Evolutionary conservation across 495 filamentous ascomycete species (phyloP).

Genomic region (Lophium mytilinum): DNA sequence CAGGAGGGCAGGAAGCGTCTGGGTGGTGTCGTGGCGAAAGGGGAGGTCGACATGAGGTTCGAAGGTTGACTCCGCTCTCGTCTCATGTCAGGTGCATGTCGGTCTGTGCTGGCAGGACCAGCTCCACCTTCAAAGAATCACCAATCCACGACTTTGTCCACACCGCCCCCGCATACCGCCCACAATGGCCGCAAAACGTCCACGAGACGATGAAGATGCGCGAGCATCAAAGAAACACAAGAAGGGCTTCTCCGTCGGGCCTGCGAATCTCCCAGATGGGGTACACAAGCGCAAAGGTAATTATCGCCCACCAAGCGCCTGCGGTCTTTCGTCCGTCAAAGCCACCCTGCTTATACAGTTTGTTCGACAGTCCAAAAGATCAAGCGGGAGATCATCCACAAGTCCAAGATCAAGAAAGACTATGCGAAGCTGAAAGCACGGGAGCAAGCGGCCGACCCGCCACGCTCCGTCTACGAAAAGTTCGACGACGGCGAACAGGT

Average conservation of each 20-base stretch:
- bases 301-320: no score
- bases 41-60: neutral
- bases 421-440: constrained; percentile 78
- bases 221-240: constrained; percentile 42
- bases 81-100: no score
- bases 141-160: neutral
- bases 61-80: neutral
- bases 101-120: neutral
- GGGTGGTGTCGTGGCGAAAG: neutral
- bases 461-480: constrained; percentile 18
- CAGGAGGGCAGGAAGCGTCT: neutral
- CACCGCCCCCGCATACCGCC: constrained; percentile 2
- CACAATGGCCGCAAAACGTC: constrained; percentile 57
- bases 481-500: constrained; percentile 7
- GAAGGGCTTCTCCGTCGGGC: constrained; percentile 73
- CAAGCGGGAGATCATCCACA: constrained; percentile 81
- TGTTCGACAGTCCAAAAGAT: constrained; percentile 72
- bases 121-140: neutral
- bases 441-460: constrained; percentile 15
- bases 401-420: constrained; percentile 87
- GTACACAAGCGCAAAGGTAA: constrained; percentile 82
- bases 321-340: no score
- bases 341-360: constrained; percentile 1
- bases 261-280: constrained; percentile 88
- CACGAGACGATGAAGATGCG: constrained; percentile 30